Evolutionary conservation across 805 yeast species (phyloP).

Genomic region (Candida silvicultrix): DNA sequence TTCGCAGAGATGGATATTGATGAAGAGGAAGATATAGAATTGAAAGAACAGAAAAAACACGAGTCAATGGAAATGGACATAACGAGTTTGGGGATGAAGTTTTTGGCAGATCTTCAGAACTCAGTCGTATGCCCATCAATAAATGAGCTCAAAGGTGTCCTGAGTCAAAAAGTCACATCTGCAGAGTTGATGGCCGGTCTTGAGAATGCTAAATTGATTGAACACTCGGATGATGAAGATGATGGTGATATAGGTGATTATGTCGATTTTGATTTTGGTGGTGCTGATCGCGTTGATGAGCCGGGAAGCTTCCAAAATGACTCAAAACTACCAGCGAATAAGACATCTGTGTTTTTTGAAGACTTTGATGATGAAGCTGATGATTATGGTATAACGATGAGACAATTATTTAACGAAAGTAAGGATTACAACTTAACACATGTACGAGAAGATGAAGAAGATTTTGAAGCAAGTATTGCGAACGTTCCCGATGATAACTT

Average conservation of each 20-base stretch:
- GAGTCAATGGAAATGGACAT: not conserved
- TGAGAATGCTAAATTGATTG: constrained; percentile 5
- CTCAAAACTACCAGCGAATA: constrained; percentile 19
- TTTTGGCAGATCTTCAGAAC: not conserved
- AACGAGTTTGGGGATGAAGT: not conserved
- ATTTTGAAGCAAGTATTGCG: constrained; percentile 11
- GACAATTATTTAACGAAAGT: constrained; percentile 16
- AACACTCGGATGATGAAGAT: constrained; percentile 8
- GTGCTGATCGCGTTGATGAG: constrained; percentile 1
- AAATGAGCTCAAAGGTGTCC: not conserved
- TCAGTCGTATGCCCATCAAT: not conserved
- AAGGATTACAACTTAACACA: constrained; percentile 10
- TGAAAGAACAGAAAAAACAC: not conserved
- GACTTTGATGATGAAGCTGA: constrained; percentile 18
- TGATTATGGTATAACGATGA: constrained; percentile 21
- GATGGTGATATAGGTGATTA: constrained; percentile 7
- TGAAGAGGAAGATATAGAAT: constrained; percentile 4
- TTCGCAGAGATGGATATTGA: constrained; percentile 20
- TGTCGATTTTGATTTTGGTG: constrained; percentile 7
- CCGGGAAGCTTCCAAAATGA: constrained; percentile 4
- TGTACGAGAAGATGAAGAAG: constrained; percentile 14
- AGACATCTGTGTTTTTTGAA: constrained; percentile 20
- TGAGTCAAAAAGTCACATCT: constrained; percentile 5
- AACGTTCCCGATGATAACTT: constrained; percentile 49
- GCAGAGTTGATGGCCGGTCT: constrained; percentile 7